Percentiles rank a stretch among this genome's conserved stretches.
Conservation (phyloP, 208 protist genomes). For the Leishmania arabica region DNA sequence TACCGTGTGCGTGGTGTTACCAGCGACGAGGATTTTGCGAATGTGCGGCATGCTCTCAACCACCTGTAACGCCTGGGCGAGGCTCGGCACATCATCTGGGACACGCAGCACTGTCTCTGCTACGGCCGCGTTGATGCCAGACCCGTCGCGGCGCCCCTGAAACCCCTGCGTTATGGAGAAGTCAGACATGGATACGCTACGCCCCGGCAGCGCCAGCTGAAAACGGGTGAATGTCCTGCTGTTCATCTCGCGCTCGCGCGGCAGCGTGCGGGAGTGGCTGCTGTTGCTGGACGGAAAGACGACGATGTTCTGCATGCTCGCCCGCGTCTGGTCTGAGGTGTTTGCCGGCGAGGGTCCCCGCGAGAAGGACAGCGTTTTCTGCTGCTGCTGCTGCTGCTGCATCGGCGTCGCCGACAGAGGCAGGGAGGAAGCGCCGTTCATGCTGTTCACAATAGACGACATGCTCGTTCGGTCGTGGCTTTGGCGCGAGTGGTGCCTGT, state of each 20-base stretch:
- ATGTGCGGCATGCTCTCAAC: constrained; percentile 56
- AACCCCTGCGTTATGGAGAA: constrained; percentile 34
- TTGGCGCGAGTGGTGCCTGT: constrained; percentile 67
- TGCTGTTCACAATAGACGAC: constrained; percentile 23
- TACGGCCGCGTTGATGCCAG: constrained; percentile 13
- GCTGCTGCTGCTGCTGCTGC: constrained; percentile 19
- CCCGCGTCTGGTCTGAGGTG: constrained; percentile 31
- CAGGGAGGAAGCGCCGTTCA: constrained; percentile 20
- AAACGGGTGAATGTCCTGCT: constrained; percentile 36
- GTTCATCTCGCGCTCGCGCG: constrained; percentile 25
- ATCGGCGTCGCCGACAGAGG: constrained; percentile 12
- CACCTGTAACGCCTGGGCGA: constrained; percentile 43
- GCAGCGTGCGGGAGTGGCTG: constrained; percentile 13
- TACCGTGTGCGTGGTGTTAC: constrained; percentile 47
- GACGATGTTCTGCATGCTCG: constrained; percentile 28
- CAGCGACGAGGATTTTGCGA: constrained; percentile 62
- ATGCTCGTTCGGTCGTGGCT: constrained; percentile 56
- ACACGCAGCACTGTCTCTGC: constrained; percentile 50
- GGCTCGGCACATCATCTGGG: constrained; percentile 58
- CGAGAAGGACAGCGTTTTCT: constrained; percentile 49
- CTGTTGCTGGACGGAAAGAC: constrained; percentile 29
- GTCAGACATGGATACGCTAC: constrained; percentile 47
- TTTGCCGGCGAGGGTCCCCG: constrained; percentile 30
- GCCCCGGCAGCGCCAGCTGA: constrained; percentile 34
- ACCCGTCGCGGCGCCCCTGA: constrained; percentile 13